Conservation (phyloP, 2,329 filamentous ascomycete genomes). For the Penicillium brevicompactum region DNA sequence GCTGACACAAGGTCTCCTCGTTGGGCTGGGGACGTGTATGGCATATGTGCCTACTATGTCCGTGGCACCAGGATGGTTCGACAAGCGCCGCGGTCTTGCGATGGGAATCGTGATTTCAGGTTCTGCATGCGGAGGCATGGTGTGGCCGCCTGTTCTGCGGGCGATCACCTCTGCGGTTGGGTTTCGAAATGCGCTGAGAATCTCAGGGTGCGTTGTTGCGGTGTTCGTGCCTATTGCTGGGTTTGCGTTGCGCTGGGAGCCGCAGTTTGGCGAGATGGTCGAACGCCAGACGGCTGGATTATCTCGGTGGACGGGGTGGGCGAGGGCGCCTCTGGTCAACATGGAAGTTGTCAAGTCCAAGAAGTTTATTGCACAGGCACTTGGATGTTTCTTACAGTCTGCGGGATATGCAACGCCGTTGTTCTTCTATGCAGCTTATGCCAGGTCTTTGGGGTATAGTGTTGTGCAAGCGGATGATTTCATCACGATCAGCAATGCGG, state of each 20-base stretch:
- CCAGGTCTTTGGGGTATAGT: constrained; percentile 43
- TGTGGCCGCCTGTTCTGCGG: constrained; percentile 40
- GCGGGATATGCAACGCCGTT: constrained; percentile 45
- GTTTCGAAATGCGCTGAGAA: constrained; percentile 41
- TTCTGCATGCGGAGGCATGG: constrained; percentile 44
- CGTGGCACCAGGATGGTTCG: constrained; percentile 43
- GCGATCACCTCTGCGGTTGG: constrained; percentile 37
- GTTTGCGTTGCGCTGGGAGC: constrained; percentile 33
- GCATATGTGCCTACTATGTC: constrained; percentile 44
- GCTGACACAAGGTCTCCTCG: constrained; percentile 40
- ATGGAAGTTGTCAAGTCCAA: constrained; percentile 26
- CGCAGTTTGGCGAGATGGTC: constrained; percentile 27
- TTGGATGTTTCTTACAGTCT: constrained; percentile 41
- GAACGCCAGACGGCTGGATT: constrained; percentile 17
- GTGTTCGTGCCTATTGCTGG: constrained; percentile 32
- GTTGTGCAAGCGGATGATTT: constrained; percentile 41
- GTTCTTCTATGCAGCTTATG: constrained; percentile 45
- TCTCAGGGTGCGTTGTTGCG: constrained; percentile 34
- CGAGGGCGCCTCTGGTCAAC: constrained; percentile 36
- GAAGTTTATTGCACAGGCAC: constrained; percentile 41
- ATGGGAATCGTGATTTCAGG: constrained; percentile 45
- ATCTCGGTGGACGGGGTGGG: constrained; percentile 21
- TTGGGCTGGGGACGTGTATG: constrained; percentile 43
- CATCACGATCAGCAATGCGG: constrained; percentile 45
- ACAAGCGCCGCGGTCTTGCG: constrained; percentile 38